A percentile compares a stretch with the other conserved stretches of the same genome.
phyloP scores from a whole-genome alignment of 2,329 filamentous ascomycete genomes.

The Penicillium sp. region DNA sequence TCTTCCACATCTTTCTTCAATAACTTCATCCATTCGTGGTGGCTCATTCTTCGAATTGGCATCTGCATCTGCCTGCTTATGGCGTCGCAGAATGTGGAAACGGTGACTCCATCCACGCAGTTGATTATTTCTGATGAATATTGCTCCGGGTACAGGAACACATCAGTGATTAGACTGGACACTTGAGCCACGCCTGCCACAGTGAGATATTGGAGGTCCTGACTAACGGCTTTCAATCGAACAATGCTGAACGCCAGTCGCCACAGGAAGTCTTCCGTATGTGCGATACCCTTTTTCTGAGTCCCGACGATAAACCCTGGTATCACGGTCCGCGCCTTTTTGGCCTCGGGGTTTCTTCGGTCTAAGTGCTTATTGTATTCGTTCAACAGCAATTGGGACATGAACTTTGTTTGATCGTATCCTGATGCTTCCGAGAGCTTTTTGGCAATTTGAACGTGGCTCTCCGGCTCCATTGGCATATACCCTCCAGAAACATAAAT shows the following conservation, averaged over 20 bases:
- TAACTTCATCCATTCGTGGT: slow-evolving; percentile 1
- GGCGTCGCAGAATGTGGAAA: not conserved
- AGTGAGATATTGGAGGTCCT: slow-evolving; percentile 3
- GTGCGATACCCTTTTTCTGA: too few relatives aligned
- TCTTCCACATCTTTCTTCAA: not conserved
- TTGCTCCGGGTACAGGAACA: not conserved
- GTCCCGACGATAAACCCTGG: too few relatives aligned
- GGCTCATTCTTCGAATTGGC: not conserved
- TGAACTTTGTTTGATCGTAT: too few relatives aligned
- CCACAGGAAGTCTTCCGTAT: too few relatives aligned
- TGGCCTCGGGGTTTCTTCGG: too few relatives aligned
- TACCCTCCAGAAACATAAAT: slow-evolving; percentile 9
- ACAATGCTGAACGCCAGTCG: not conserved
- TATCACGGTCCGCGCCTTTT: too few relatives aligned
- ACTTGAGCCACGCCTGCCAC: slow-evolving; percentile 12
- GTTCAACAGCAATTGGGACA: too few relatives aligned
- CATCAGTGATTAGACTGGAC: slow-evolving; percentile 1
- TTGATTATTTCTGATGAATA: not conserved
- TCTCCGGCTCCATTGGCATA: not conserved
- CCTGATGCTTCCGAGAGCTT: slow-evolving; percentile 2
- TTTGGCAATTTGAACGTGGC: not conserved
- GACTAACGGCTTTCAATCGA: not conserved
- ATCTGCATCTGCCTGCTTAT: not conserved
- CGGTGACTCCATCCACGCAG: not conserved
- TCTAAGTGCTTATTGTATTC: too few relatives aligned